Conservation (phyloP, 164 flowering plant species). For the Magnolia changhungtana region DNA sequence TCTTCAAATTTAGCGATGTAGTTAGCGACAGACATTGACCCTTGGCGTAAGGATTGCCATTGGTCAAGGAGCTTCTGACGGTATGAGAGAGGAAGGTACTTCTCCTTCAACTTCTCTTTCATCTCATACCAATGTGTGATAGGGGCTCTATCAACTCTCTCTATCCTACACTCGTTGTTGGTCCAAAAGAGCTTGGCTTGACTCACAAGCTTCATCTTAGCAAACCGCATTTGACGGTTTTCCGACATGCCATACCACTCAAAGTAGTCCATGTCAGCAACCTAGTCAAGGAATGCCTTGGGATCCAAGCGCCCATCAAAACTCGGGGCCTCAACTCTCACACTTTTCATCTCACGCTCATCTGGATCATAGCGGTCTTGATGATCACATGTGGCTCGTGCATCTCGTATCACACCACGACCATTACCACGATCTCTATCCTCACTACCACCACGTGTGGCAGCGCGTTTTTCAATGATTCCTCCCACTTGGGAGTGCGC, state of each 20-base stretch:
- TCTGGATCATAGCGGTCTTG: too few species aligned
- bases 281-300: not conserved
- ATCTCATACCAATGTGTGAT: not conserved
- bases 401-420: too few species aligned
- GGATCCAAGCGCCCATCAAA: not conserved
- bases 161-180: not conserved
- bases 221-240: not conserved
- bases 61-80: not conserved
- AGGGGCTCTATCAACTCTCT: not conserved
- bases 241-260: not conserved
- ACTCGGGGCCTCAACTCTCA: not conserved
- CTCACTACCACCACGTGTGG: too few species aligned
- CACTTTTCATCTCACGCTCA: too few species aligned
- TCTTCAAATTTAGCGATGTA: not conserved
- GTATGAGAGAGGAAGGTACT: not conserved
- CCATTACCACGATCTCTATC: too few species aligned
- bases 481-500: too few species aligned
- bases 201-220: not conserved
- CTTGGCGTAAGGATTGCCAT: not conserved
- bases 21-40: not conserved
- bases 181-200: not conserved
- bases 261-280: slow-evolving; percentile 1
- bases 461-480: too few species aligned
- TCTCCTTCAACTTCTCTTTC: not conserved
- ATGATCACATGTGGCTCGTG: too few species aligned